Evolutionary conservation across 495 filamentous ascomycete species (phyloP).

Genomic region (Pyrenopolyporus hunteri): DNA sequence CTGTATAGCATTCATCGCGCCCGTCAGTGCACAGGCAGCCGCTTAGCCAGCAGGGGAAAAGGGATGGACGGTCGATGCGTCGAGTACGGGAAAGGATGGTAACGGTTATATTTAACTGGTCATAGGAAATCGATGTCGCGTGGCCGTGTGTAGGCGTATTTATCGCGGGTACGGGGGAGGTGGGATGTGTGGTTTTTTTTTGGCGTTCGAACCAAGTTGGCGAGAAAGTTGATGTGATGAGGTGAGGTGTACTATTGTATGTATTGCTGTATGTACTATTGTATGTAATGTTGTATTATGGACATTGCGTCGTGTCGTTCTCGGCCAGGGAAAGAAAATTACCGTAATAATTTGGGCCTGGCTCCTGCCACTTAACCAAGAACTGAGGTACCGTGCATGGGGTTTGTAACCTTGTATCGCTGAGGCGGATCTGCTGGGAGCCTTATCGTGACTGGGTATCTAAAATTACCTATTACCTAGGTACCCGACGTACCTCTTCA

Average conservation of each 20-base stretch:
- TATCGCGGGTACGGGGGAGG: not conserved
- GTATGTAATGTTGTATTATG: not conserved
- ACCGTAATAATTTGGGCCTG: conserved; percentile 21
- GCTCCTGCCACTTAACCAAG: too few relatives aligned
- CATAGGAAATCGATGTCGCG: not conserved
- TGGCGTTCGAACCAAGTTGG: not conserved
- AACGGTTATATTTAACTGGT: not conserved
- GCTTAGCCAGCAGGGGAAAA: conserved; percentile 17
- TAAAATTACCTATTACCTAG: too few relatives aligned
- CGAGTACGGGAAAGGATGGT: not conserved
- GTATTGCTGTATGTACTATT: too few relatives aligned
- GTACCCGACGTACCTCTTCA: too few relatives aligned
- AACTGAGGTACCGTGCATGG: too few relatives aligned
- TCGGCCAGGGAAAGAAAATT: conserved; percentile 25
- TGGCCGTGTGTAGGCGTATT: not conserved
- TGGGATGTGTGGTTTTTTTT: not conserved
- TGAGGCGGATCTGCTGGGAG: conserved; percentile 14
- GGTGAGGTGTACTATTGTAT: not conserved
- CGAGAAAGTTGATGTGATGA: not conserved
- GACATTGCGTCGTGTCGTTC: conserved; percentile 34
- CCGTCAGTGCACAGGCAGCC: conserved; percentile 28
- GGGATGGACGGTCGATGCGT: conserved; percentile 6
- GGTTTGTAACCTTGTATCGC: conserved; percentile 12
- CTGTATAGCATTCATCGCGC: conserved; percentile 61
- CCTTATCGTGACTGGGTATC: conserved; percentile 8